These are phyloP conservation scores for Debaryomyces fabryi DNA, from an alignment of 1,139 yeast genomes.

Conservation along the genomic window DNA sequence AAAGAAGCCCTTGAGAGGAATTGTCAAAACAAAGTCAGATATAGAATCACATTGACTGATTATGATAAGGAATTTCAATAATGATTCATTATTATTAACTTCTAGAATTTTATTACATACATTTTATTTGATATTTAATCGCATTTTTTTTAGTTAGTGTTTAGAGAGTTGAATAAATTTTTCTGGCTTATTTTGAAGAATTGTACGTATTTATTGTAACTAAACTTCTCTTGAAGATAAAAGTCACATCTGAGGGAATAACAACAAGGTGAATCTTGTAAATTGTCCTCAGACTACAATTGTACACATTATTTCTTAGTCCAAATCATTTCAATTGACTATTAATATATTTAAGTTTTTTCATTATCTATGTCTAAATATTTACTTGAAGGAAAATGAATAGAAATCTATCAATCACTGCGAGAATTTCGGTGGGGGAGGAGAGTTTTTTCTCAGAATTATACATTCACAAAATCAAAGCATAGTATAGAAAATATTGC, in stretches of 20 bases:
- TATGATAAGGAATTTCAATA: slow-evolving; percentile 37
- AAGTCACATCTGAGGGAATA: too few species aligned
- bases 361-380: too few species aligned
- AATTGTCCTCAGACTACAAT: too few species aligned
- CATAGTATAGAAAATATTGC: neutral
- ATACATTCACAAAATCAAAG: neutral
- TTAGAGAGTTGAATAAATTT: too few species aligned
- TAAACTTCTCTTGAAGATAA: too few species aligned
- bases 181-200: too few species aligned
- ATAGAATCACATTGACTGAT: slow-evolving; percentile 64
- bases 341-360: too few species aligned
- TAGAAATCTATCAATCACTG: neutral
- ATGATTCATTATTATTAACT: neutral
- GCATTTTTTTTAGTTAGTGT: neutral
- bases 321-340: too few species aligned
- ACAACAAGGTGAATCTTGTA: too few species aligned
- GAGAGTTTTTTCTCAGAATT: neutral
- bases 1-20: slow-evolving; percentile 51
- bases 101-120: neutral
- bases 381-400: too few species aligned
- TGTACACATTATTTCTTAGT: too few species aligned
- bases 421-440: neutral
- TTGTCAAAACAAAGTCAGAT: slow-evolving; percentile 58
- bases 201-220: too few species aligned
- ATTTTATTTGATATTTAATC: neutral